These are phyloP conservation scores for Endoconidiophora polonica DNA, from an alignment of 2,329 filamentous ascomycete species.

Conservation along the genomic window DNA sequence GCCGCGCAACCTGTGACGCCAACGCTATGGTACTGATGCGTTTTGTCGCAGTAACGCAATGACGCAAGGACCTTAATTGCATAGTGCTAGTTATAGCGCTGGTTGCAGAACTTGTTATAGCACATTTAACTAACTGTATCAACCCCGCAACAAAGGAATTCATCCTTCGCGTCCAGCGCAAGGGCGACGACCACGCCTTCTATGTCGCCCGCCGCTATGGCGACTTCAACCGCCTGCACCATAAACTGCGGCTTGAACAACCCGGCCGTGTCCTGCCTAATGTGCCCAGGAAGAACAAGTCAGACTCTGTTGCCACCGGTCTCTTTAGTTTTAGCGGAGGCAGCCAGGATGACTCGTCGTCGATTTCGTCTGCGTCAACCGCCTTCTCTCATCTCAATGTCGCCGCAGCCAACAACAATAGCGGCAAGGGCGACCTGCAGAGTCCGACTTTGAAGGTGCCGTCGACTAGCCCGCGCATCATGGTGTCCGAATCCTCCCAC, in stretches of 20 bases:
- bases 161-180: constrained; percentile 66
- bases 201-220: constrained; percentile 78
- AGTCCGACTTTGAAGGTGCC: constrained; percentile 4
- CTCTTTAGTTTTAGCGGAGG: constrained; percentile 37
- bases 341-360: constrained; percentile 61
- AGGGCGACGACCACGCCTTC: constrained; percentile 50
- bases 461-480: background rate
- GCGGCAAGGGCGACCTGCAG: background rate
- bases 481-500: background rate
- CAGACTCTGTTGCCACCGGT: constrained; percentile 47
- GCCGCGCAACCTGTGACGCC: too few relatives aligned
- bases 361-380: constrained; percentile 65
- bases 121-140: too few relatives aligned
- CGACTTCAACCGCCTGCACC: constrained; percentile 69
- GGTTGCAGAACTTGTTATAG: too few relatives aligned
- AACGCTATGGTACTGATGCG: too few relatives aligned
- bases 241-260: constrained; percentile 63
- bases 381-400: constrained; percentile 26
- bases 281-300: constrained; percentile 83
- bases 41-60: too few relatives aligned
- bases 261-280: constrained; percentile 80
- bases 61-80: too few relatives aligned
- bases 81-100: too few relatives aligned
- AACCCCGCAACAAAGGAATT: constrained; percentile 48
- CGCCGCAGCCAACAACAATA: constrained; percentile 1